Conservation (phyloP, 176 grass and related monocot genomes). For the Cymbopogon citratus region DNA sequence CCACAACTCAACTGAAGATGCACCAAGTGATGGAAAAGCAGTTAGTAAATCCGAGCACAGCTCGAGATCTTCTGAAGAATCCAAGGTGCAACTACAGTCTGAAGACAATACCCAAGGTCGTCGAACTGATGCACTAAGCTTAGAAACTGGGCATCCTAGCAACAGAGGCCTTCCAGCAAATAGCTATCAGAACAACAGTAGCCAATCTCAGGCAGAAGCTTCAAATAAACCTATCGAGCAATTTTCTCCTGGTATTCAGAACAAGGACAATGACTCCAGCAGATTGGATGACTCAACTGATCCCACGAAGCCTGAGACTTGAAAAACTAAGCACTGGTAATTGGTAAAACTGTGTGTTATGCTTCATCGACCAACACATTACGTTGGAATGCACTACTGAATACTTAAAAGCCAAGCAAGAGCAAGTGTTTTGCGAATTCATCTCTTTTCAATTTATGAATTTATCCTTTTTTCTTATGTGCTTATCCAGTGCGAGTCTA, state of each 20-base stretch:
- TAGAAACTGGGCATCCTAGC: background rate
- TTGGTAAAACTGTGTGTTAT: background rate
- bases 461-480: background rate
- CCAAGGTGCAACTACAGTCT: background rate
- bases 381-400: background rate
- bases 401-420: slow-evolving; percentile 8
- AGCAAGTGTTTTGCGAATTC: background rate
- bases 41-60: background rate
- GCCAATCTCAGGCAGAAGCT: slow-evolving; percentile 13
- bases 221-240: background rate
- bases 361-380: background rate
- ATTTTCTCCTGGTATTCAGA: background rate
- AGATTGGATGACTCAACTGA: background rate
- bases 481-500: background rate
- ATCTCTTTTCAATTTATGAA: background rate
- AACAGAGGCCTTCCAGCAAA: background rate
- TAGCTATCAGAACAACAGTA: background rate
- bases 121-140: background rate
- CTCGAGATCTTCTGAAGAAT: slow-evolving; percentile 9
- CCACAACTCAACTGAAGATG: background rate
- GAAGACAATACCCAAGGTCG: background rate
- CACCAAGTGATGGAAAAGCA: background rate
- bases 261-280: background rate
- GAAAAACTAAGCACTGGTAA: background rate
- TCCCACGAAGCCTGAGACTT: background rate